Percentiles rank a stretch among this genome's conserved stretches.
These are phyloP conservation scores for Aquilaria sinensis DNA, from an alignment of 345 rosid genomes.

Conservation along the genomic window DNA sequence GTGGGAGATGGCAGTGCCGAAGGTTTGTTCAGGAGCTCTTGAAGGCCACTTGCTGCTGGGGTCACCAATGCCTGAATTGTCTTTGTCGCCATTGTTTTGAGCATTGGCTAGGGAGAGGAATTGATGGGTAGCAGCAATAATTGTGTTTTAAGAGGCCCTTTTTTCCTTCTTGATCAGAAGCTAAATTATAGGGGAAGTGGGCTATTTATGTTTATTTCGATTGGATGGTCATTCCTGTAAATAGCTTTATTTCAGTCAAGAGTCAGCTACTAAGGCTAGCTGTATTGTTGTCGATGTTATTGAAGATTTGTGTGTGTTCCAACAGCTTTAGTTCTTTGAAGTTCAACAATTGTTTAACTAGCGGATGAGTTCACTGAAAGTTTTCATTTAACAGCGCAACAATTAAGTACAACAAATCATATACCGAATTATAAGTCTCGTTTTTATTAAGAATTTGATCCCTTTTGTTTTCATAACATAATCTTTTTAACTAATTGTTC, in stretches of 20 bases:
- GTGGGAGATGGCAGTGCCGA: conserved; percentile 8
- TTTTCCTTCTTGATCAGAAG: conserved; percentile 4
- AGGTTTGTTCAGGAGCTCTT: conserved; percentile 37
- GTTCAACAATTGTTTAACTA: no score
- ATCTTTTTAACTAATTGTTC: no score
- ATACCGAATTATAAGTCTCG: no score
- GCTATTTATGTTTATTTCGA: conserved; percentile 9
- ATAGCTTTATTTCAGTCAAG: conserved; percentile 12
- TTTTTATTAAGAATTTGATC: no score
- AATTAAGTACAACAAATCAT: no score
- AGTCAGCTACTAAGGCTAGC: neutral
- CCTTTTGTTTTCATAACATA: no score
- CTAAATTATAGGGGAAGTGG: neutral
- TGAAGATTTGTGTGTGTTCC: no score
- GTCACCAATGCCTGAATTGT: neutral
- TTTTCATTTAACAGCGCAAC: no score
- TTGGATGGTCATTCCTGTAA: conserved; percentile 13
- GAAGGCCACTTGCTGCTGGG: conserved; percentile 10
- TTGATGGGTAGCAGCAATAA: neutral
- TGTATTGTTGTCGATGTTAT: no score
- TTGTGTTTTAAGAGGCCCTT: neutral
- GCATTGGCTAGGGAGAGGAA: neutral
- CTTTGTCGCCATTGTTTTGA: neutral
- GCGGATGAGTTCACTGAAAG: no score
- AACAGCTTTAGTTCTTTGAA: no score